These are phyloP conservation scores for Claviceps fusiformis DNA, from an alignment of 2,329 filamentous ascomycete species.

Conservation along the genomic window DNA sequence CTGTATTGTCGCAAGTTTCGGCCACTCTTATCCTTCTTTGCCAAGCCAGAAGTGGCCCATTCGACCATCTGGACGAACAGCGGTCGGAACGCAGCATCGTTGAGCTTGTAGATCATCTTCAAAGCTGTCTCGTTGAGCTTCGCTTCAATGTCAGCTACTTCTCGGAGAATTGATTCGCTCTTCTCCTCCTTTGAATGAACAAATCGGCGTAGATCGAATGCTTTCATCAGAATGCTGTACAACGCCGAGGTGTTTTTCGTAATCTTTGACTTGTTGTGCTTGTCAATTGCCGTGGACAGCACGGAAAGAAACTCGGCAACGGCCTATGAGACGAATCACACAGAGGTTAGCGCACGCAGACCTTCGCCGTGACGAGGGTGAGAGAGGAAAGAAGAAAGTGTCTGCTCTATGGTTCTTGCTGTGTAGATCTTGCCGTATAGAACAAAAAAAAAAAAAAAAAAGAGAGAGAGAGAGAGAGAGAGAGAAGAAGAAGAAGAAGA, in stretches of 20 bases:
- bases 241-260: conserved; percentile 59
- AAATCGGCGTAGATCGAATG: conserved; percentile 52
- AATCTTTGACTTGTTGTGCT: conserved; percentile 65
- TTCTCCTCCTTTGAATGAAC: conserved; percentile 34
- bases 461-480: too few relatives aligned
- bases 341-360: neutral
- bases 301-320: conserved; percentile 56
- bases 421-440: too few relatives aligned
- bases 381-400: neutral
- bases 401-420: neutral
- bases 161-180: conserved; percentile 27
- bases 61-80: conserved; percentile 79
- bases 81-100: conserved; percentile 84
- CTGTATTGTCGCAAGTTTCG: conserved; percentile 53
- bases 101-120: conserved; percentile 92
- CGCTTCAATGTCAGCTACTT: conserved; percentile 47
- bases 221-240: conserved; percentile 47
- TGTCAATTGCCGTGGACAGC: conserved; percentile 58
- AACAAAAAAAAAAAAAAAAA: too few relatives aligned
- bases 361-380: neutral
- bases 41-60: conserved; percentile 52
- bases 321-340: conserved; percentile 30
- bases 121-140: conserved; percentile 58
- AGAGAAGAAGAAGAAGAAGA: too few relatives aligned
- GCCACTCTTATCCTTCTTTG: conserved; percentile 47